A percentile compares a stretch with the other conserved stretches of the same genome.
These are phyloP conservation scores for Fusarium aywerte DNA, from an alignment of 2,329 filamentous ascomycete species.

Conservation along the genomic window DNA sequence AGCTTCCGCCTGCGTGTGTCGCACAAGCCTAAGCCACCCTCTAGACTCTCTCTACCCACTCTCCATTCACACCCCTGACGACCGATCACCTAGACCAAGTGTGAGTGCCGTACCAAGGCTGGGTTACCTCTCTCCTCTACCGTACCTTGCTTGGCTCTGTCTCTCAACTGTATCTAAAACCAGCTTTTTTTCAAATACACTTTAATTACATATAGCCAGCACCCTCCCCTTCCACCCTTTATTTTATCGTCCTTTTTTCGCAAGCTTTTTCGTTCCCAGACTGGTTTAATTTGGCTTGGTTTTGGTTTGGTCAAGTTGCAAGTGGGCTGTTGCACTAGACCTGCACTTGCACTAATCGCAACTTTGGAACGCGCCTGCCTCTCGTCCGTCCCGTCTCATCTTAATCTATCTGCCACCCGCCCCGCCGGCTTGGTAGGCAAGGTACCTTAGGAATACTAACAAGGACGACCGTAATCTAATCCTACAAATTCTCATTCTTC, in stretches of 20 bases:
- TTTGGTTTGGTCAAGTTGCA: neutral
- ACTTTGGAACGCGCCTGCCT: slow-evolving; percentile 27
- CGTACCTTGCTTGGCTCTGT: slow-evolving; percentile 5
- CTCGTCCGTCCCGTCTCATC: slow-evolving; percentile 6
- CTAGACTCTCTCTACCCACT: neutral
- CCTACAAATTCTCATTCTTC: slow-evolving; percentile 12
- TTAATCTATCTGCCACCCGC: slow-evolving; percentile 41
- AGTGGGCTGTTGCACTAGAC: neutral
- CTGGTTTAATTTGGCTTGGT: neutral
- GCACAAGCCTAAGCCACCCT: slow-evolving; percentile 7
- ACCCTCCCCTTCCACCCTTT: neutral
- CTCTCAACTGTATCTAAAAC: slow-evolving; percentile 14
- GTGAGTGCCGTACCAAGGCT: slow-evolving; percentile 6
- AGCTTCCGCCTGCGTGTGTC: slow-evolving; percentile 21
- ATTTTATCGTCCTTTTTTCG: slow-evolving; percentile 1
- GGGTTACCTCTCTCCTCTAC: neutral
- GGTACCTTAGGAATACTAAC: neutral
- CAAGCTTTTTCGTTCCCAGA: slow-evolving; percentile 15
- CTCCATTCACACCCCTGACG: slow-evolving; percentile 34
- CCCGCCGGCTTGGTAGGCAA: slow-evolving; percentile 18
- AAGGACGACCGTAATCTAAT: neutral
- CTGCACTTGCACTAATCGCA: slow-evolving; percentile 1
- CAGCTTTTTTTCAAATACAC: slow-evolving; percentile 30
- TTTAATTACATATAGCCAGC: slow-evolving; percentile 38
- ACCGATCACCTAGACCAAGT: slow-evolving; percentile 25